phyloP scores from a whole-genome alignment of 352 stramenopile species.

The Pythium utonaiense region DNA sequence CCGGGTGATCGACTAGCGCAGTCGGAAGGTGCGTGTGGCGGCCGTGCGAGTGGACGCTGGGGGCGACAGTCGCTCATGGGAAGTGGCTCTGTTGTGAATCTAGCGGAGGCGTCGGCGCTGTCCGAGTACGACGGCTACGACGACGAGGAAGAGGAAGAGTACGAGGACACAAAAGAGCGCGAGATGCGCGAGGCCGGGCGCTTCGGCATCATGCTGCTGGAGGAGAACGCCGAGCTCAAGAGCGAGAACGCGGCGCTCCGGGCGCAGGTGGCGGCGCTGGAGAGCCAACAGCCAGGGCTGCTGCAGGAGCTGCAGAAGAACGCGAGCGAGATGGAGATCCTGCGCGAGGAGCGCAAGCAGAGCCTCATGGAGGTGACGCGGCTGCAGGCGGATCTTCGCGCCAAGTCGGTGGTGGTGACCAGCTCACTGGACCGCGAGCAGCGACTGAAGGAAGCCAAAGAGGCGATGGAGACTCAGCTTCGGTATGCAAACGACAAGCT shows the following conservation, averaged over 20 bases:
- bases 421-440: slow-evolving; percentile 54
- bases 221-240: slow-evolving; percentile 69
- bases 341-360: slow-evolving; percentile 41
- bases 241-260: slow-evolving; percentile 55
- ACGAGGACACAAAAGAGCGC: slow-evolving; percentile 57
- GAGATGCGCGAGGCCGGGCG: slow-evolving; percentile 66
- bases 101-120: slow-evolving; percentile 2
- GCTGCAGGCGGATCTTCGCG: slow-evolving; percentile 50
- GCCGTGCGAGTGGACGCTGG: not conserved
- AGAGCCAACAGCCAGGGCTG: slow-evolving; percentile 49
- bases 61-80: not conserved
- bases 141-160: slow-evolving; percentile 30
- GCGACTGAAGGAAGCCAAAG: slow-evolving; percentile 31
- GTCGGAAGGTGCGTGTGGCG: not conserved
- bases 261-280: slow-evolving; percentile 49
- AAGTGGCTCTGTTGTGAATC: not conserved
- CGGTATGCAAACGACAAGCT: slow-evolving; percentile 36
- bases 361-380: slow-evolving; percentile 48
- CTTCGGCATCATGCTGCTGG: slow-evolving; percentile 64
- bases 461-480: slow-evolving; percentile 30
- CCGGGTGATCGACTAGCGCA: not conserved
- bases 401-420: slow-evolving; percentile 55
- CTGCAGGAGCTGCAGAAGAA: slow-evolving; percentile 31
- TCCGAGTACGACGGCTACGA: not conserved
- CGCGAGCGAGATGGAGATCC: slow-evolving; percentile 37